These are phyloP conservation scores for Candida khao-thaluensis DNA, from an alignment of 805 yeast genomes.

Conservation along the genomic window DNA sequence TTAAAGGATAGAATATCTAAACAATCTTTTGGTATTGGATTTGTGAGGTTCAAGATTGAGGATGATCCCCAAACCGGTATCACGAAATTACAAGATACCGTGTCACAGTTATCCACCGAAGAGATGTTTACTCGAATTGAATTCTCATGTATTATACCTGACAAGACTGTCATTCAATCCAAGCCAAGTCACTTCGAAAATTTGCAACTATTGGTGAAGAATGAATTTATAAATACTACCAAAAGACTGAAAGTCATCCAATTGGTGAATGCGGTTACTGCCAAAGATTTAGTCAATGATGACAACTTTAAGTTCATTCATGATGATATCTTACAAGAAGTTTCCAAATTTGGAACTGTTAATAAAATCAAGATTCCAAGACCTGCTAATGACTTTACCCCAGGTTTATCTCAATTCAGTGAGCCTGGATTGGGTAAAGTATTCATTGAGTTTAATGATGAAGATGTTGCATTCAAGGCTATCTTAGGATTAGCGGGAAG, in stretches of 20 bases:
- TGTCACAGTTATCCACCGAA: neutral
- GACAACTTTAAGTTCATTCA: constrained; percentile 47
- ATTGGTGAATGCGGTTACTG: constrained; percentile 62
- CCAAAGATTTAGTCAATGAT: constrained; percentile 59
- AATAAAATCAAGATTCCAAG: constrained; percentile 58
- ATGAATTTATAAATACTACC: constrained; percentile 35
- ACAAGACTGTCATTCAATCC: constrained; percentile 35
- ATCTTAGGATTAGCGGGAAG: constrained; percentile 62
- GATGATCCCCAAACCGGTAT: constrained; percentile 11
- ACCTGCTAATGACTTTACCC: constrained; percentile 52
- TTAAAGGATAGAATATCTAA: constrained; percentile 48
- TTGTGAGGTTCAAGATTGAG: constrained; percentile 43
- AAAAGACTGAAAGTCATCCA: constrained; percentile 56
- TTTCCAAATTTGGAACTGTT: constrained; percentile 51
- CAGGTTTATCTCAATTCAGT: constrained; percentile 34
- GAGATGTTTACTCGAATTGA: constrained; percentile 23
- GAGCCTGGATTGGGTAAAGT: constrained; percentile 70
- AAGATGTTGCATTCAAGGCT: constrained; percentile 55
- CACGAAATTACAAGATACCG: constrained; percentile 13
- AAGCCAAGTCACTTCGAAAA: constrained; percentile 36
- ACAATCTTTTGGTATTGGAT: constrained; percentile 57
- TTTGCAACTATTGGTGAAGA: constrained; percentile 36
- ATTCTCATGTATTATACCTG: constrained; percentile 33
- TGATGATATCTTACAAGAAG: constrained; percentile 52
- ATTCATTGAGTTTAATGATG: constrained; percentile 59